phyloP scores from a whole-genome alignment of 345 rosid species.

The Lagerstroemia speciosa region DNA sequence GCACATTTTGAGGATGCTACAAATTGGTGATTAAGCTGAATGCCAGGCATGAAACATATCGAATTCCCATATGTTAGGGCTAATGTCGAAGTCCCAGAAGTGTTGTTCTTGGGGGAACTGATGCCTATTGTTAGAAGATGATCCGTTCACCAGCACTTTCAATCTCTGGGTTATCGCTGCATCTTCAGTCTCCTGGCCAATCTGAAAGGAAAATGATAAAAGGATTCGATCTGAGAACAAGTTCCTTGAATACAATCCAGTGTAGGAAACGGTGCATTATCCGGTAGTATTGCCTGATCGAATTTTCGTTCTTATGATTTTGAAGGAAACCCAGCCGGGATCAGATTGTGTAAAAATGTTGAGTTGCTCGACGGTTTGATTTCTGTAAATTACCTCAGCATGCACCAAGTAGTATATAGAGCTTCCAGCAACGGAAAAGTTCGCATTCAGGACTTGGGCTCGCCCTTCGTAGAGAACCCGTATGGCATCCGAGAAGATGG shows the following conservation, averaged over 20 bases:
- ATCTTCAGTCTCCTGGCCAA: constrained; percentile 26
- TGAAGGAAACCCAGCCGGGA: background rate
- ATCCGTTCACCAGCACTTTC: constrained; percentile 28
- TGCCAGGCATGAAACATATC: background rate
- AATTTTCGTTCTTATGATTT: too few species aligned
- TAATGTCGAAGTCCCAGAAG: background rate
- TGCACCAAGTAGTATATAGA: constrained; percentile 29
- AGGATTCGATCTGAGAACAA: background rate
- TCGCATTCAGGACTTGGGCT: constrained; percentile 32
- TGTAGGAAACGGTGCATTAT: too few species aligned
- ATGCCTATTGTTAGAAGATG: background rate
- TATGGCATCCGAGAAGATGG: constrained; percentile 29
- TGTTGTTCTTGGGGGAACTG: background rate
- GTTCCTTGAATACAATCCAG: background rate
- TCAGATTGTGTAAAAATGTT: background rate
- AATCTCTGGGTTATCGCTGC: constrained; percentile 27
- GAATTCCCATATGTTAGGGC: constrained; percentile 3
- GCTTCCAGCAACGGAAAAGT: constrained; percentile 19
- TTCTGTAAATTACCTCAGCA: constrained; percentile 27
- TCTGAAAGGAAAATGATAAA: constrained; percentile 16
- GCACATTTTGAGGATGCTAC: background rate
- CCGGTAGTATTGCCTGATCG: too few species aligned
- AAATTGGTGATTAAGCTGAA: background rate
- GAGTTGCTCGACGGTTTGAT: background rate
- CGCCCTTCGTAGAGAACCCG: constrained; percentile 31